Evolutionary conservation across 805 yeast species (phyloP).

Genomic region (Saccharomycopsis capsularis): DNA sequence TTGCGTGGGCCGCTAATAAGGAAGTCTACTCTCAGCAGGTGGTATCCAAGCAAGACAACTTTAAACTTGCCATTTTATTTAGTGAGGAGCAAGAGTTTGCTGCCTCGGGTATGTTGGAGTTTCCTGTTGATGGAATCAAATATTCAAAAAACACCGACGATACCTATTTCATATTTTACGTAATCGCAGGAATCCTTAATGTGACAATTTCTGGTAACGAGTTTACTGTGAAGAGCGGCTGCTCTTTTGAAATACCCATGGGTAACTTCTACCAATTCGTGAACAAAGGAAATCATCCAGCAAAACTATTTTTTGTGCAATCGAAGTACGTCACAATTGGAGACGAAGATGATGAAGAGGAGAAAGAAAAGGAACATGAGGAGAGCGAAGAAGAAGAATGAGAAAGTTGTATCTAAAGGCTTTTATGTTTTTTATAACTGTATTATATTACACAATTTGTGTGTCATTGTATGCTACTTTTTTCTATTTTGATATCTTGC

Average conservation of each 20-base stretch:
- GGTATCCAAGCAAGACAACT: conserved; percentile 43
- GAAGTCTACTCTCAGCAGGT: conserved; percentile 39
- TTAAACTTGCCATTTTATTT: conserved; percentile 56
- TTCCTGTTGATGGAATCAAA: conserved; percentile 58
- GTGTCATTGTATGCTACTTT: no score
- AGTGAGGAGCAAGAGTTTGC: conserved; percentile 54
- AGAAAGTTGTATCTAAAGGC: no score
- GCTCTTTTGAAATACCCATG: conserved; percentile 77
- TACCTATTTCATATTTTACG: conserved; percentile 68
- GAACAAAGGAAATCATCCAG: conserved; percentile 50
- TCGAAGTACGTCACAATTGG: conserved; percentile 34
- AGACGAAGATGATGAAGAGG: conserved; percentile 15
- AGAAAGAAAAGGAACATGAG: neutral
- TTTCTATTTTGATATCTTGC: no score
- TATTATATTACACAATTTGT: no score
- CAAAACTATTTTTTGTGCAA: conserved; percentile 71
- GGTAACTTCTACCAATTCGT: conserved; percentile 64
- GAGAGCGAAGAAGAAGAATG: conserved; percentile 1
- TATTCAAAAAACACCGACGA: conserved; percentile 54
- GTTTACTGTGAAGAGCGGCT: conserved; percentile 62
- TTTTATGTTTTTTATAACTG: no score
- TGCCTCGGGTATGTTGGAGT: conserved; percentile 66
- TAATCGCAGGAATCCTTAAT: conserved; percentile 62
- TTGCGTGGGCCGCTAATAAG: conserved; percentile 63
- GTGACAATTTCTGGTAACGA: conserved; percentile 53